Evolutionary conservation across 179 eudicot species (phyloP).

Genomic region (Beta lomatogona): DNA sequence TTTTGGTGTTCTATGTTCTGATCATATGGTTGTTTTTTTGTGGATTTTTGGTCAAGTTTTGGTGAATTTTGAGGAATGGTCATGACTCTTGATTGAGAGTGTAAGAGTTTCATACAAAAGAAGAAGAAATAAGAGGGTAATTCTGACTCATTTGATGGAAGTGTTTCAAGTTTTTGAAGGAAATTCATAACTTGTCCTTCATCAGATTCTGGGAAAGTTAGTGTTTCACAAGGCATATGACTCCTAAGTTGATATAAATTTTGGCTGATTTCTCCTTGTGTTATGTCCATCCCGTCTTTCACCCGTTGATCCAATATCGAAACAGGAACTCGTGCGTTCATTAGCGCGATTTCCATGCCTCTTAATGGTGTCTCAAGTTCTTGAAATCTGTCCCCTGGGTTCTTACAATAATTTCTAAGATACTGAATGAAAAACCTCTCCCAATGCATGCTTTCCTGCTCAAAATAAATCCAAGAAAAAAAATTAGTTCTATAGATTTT

Average conservation of each 20-base stretch:
- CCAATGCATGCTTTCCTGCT: constrained; percentile 78
- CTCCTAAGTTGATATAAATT: constrained; percentile 43
- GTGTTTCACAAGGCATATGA: constrained; percentile 41
- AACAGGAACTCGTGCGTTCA: constrained; percentile 34
- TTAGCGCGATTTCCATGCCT: constrained; percentile 77
- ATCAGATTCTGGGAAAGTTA: constrained; percentile 56
- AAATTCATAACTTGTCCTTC: constrained; percentile 31
- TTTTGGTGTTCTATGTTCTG: constrained; percentile 20
- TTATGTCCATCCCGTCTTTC: constrained; percentile 31
- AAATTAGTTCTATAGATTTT: background rate
- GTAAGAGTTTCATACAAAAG: constrained; percentile 68
- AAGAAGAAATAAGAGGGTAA: constrained; percentile 65
- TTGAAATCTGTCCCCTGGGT: constrained; percentile 59
- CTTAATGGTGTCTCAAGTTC: constrained; percentile 51
- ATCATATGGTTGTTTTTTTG: constrained; percentile 23
- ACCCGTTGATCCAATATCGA: constrained; percentile 33
- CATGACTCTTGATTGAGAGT: constrained; percentile 39
- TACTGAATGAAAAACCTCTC: constrained; percentile 54
- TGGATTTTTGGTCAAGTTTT: constrained; percentile 18
- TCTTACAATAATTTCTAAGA: constrained; percentile 41
- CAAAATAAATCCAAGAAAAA: background rate
- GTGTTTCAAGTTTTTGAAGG: constrained; percentile 47
- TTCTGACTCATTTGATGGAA: constrained; percentile 39
- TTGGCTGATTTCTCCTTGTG: constrained; percentile 41
- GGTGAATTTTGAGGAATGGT: constrained; percentile 17